Conservation (phyloP, 345 rosid genomes). For the Hibiscus tridactylites region DNA sequence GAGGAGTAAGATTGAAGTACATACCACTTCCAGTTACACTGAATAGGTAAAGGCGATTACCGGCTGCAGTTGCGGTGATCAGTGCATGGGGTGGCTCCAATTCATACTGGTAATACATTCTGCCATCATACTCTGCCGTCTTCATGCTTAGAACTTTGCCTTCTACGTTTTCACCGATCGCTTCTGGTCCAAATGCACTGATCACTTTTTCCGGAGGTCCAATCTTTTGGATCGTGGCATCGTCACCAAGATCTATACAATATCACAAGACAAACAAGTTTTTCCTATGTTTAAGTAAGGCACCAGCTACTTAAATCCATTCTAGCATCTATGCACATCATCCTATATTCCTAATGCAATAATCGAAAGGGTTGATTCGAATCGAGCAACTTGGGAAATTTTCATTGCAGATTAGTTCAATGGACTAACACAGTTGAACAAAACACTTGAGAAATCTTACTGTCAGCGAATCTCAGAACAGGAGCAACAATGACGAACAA, state of each 20-base stretch:
- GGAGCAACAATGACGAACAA: constrained; percentile 87
- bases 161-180: constrained; percentile 79
- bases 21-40: constrained; percentile 65
- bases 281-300: not conserved
- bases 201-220: constrained; percentile 91
- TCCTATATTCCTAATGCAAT: not conserved
- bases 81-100: constrained; percentile 88
- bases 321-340: not conserved
- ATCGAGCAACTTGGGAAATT: not conserved
- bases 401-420: too few species aligned
- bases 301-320: not conserved
- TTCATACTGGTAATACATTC: constrained; percentile 74
- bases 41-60: constrained; percentile 84
- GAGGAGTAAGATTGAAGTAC: not conserved
- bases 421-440: too few species aligned
- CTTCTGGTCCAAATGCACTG: constrained; percentile 92
- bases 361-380: not conserved
- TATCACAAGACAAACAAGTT: not conserved
- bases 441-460: constrained; percentile 34
- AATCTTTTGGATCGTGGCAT: constrained; percentile 64
- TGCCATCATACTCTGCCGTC: constrained; percentile 61
- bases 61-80: constrained; percentile 93
- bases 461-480: constrained; percentile 78
- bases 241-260: constrained; percentile 49
- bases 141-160: constrained; percentile 72